Percentiles rank a stretch among this genome's conserved stretches.
These are phyloP conservation scores for Ceratocystis diversiconidia DNA, from an alignment of 2,329 filamentous ascomycete species.

Conservation along the genomic window DNA sequence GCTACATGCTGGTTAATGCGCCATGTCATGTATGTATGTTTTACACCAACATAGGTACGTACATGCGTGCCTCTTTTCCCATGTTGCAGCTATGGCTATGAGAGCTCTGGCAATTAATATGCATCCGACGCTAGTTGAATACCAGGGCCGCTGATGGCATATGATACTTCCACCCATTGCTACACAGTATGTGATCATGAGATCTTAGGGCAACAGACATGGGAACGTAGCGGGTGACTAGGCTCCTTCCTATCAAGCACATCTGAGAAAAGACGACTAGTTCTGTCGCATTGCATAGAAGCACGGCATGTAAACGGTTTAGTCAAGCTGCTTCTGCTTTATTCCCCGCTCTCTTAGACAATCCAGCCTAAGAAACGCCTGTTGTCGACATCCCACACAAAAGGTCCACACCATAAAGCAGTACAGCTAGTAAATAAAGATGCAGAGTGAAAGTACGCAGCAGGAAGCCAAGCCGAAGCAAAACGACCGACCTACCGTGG, in stretches of 20 bases:
- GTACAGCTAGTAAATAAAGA: background rate
- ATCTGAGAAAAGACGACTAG: background rate
- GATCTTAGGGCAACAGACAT: background rate
- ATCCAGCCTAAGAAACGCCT: background rate
- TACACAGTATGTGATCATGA: background rate
- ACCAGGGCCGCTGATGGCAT: no score
- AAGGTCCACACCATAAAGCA: background rate
- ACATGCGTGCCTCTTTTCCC: background rate
- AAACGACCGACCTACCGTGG: background rate
- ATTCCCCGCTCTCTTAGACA: background rate
- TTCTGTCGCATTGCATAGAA: background rate
- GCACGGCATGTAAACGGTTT: background rate
- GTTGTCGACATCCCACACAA: background rate
- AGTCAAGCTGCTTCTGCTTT: background rate
- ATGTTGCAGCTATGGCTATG: background rate
- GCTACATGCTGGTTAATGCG: background rate
- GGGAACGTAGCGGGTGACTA: background rate
- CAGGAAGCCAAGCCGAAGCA: background rate
- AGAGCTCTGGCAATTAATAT: no score
- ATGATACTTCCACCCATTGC: background rate
- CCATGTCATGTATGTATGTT: background rate
- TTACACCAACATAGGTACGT: background rate
- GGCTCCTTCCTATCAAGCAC: background rate
- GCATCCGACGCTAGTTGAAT: no score
- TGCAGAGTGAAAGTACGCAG: background rate